Percentiles rank a stretch among this genome's conserved stretches.
phyloP scores from a whole-genome alignment of 2,329 filamentous ascomycete species.

The Nothophoma quercina region DNA sequence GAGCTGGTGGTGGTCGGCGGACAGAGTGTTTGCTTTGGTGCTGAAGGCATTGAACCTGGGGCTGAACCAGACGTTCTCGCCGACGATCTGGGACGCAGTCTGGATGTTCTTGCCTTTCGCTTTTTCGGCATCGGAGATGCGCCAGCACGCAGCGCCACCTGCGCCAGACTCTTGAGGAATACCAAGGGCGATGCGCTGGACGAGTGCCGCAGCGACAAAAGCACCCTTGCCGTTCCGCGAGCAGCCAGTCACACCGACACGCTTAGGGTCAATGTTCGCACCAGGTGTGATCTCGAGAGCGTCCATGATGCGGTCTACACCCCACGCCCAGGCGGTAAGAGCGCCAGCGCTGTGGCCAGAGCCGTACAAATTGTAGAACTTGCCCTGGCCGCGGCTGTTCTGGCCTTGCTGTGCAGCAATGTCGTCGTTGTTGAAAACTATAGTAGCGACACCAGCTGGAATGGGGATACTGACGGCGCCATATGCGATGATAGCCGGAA shows the following conservation, averaged over 20 bases:
- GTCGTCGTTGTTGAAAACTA: conserved; percentile 66
- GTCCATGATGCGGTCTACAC: conserved; percentile 67
- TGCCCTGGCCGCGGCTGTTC: conserved; percentile 62
- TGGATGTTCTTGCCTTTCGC: conserved; percentile 65
- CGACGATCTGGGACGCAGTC: conserved; percentile 65
- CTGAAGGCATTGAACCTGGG: conserved; percentile 62
- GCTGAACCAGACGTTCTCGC: conserved; percentile 71
- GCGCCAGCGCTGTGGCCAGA: conserved; percentile 63
- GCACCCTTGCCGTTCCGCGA: conserved; percentile 71
- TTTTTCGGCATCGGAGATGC: conserved; percentile 56
- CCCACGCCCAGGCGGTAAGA: conserved; percentile 70
- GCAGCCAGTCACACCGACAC: conserved; percentile 66
- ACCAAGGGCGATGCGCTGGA: conserved; percentile 66
- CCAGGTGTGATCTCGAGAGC: conserved; percentile 61
- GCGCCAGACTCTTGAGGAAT: conserved; percentile 70
- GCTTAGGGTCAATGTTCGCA: conserved; percentile 53
- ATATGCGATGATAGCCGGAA: conserved; percentile 66
- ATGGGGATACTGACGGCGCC: conserved; percentile 64
- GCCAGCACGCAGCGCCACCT: conserved; percentile 69
- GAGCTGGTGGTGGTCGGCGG: conserved; percentile 66
- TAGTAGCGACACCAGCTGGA: conserved; percentile 62
- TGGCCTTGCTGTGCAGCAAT: conserved; percentile 59
- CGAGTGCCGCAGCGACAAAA: conserved; percentile 67
- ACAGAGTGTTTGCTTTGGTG: conserved; percentile 55
- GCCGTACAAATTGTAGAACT: conserved; percentile 68